These are phyloP conservation scores for Begonia fuchsioides DNA, from an alignment of 306 rosid genomes.

Conservation along the genomic window DNA sequence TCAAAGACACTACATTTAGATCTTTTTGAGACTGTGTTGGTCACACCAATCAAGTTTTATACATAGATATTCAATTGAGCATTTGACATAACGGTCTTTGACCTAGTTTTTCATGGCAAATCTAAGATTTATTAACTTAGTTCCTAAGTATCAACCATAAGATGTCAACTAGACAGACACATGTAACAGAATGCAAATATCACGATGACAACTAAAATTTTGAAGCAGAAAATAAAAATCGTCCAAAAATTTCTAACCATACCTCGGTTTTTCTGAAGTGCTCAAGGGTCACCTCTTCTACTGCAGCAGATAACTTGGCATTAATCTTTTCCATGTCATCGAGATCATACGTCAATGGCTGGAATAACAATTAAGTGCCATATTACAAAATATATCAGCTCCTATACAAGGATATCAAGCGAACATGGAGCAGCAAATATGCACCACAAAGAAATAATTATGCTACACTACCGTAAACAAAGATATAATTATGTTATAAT, in stretches of 20 bases:
- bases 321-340: slow-evolving; percentile 97
- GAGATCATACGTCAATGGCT: slow-evolving; percentile 96
- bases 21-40: no score
- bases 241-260: not conserved
- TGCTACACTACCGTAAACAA: not conserved
- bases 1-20: no score
- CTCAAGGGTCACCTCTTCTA: slow-evolving; percentile 92
- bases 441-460: slow-evolving; percentile 6
- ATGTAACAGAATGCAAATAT: no score
- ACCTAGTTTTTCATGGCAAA: no score
- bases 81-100: no score
- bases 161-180: no score
- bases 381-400: slow-evolving; percentile 7
- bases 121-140: no score
- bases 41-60: no score
- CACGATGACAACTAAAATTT: no score
- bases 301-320: slow-evolving; percentile 74
- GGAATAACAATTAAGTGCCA: not conserved
- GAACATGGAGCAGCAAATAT: not conserved
- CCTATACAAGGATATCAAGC: slow-evolving; percentile 4
- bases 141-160: no score
- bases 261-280: slow-evolving; percentile 95
- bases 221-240: no score
- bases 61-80: no score
- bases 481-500: not conserved